Conservation (phyloP, 1,284 basidiomycete species). For the Leccinum variabile region DNA sequence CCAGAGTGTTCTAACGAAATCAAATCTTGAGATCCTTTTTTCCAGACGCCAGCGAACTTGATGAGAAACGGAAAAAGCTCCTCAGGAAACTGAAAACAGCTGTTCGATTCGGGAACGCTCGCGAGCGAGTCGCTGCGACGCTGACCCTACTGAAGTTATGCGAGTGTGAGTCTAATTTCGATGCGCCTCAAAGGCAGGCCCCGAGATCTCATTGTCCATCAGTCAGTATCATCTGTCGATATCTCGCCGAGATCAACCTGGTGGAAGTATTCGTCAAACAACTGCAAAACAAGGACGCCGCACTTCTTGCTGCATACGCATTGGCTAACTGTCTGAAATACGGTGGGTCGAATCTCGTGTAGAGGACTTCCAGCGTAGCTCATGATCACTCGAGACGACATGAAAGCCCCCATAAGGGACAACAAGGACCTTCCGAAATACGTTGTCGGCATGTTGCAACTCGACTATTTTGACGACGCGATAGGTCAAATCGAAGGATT, state of each 20-base stretch:
- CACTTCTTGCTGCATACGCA: conserved; percentile 14
- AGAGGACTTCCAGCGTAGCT: neutral
- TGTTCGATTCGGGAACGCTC: neutral
- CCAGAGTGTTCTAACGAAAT: neutral
- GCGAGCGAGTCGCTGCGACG: conserved; percentile 21
- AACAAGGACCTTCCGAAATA: conserved; percentile 6
- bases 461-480: conserved; percentile 18
- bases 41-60: conserved; percentile 11
- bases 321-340: conserved; percentile 9
- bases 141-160: conserved; percentile 10
- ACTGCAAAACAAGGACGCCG: neutral
- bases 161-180: conserved; percentile 5
- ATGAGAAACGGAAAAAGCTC: neutral
- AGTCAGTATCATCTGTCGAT: neutral
- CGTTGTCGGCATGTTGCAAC: conserved; percentile 16
- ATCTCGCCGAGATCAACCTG: neutral
- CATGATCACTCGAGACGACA: neutral
- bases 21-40: neutral
- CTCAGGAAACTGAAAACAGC: conserved; percentile 16
- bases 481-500: conserved; percentile 16
- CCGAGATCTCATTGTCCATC: neutral
- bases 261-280: neutral
- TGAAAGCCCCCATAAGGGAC: neutral
- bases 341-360: neutral
- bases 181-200: neutral